Percentiles rank a stretch among this genome's conserved stretches.
phyloP scores from a whole-genome alignment of 2,329 filamentous ascomycete genomes.

The Lithohypha guttulata region DNA sequence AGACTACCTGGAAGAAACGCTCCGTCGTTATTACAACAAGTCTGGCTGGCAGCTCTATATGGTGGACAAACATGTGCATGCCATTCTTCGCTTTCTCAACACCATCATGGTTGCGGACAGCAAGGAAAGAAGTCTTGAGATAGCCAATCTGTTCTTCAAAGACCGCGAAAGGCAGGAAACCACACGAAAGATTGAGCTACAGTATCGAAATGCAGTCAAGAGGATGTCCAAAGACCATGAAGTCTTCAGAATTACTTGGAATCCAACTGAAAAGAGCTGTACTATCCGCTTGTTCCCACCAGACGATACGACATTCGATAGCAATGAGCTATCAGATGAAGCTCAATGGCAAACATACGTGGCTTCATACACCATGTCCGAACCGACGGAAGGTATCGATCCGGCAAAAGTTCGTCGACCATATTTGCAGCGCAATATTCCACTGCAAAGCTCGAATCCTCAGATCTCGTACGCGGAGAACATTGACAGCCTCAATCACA shows the following conservation, averaged over 20 bases:
- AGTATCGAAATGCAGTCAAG: conserved; percentile 82
- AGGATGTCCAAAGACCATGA: conserved; percentile 88
- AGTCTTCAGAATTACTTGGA: conserved; percentile 77
- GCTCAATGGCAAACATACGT: conserved; percentile 89
- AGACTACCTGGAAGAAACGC: conserved; percentile 75
- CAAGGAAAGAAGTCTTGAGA: conserved; percentile 88
- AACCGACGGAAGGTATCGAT: conserved; percentile 72
- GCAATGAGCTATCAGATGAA: conserved; percentile 53
- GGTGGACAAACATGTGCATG: conserved; percentile 75
- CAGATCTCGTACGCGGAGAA: conserved; percentile 51
- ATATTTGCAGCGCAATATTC: conserved; percentile 61
- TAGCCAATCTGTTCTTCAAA: conserved; percentile 74
- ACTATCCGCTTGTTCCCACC: conserved; percentile 75
- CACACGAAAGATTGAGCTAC: conserved; percentile 80
- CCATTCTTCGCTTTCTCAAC: conserved; percentile 70
- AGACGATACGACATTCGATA: conserved; percentile 69
- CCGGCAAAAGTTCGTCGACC: conserved; percentile 55
- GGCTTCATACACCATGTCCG: conserved; percentile 76
- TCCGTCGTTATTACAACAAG: conserved; percentile 83
- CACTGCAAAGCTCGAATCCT: conserved; percentile 50
- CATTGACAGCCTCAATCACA: conserved; percentile 44
- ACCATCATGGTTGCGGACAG: conserved; percentile 53
- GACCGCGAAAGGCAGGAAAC: conserved; percentile 75
- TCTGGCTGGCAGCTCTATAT: conserved; percentile 91
- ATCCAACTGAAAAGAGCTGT: conserved; percentile 56